Evolutionary conservation across 768 basidiomycete genomes (phyloP).

Genomic region (Boletus reticuloceps): DNA sequence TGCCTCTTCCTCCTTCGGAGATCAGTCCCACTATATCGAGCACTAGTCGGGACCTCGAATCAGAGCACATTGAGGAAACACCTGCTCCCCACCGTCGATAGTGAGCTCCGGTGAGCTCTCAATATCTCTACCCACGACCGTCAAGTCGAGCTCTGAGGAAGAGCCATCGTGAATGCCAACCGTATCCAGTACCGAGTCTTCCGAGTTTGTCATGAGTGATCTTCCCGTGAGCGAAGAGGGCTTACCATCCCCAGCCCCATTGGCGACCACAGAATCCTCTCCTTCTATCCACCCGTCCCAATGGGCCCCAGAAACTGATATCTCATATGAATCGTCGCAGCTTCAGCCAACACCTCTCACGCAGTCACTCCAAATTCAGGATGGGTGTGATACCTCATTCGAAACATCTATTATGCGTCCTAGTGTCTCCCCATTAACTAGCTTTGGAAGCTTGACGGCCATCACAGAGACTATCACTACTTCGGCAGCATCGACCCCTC

Average conservation of each 20-base stretch:
- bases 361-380: slow-evolving; percentile 48
- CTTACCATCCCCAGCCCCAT: slow-evolving; percentile 34
- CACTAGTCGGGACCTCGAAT: slow-evolving; percentile 19
- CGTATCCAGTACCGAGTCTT: slow-evolving; percentile 42
- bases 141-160: slow-evolving; percentile 30
- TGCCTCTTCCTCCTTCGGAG: slow-evolving; percentile 42
- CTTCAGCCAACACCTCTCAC: slow-evolving; percentile 68
- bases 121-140: slow-evolving; percentile 28
- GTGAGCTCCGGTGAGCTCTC: slow-evolving; percentile 24
- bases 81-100: slow-evolving; percentile 13
- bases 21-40: slow-evolving; percentile 28
- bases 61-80: slow-evolving; percentile 13
- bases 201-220: slow-evolving; percentile 29
- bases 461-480: slow-evolving; percentile 34
- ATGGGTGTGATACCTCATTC: slow-evolving; percentile 61
- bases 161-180: slow-evolving; percentile 35
- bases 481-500: slow-evolving; percentile 13
- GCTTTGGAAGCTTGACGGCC: slow-evolving; percentile 32
- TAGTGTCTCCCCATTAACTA: slow-evolving; percentile 40
- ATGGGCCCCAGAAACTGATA: slow-evolving; percentile 65
- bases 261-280: slow-evolving; percentile 34
- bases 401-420: slow-evolving; percentile 75
- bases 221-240: slow-evolving; percentile 29
- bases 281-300: slow-evolving; percentile 40
- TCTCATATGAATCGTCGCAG: slow-evolving; percentile 76